Evolutionary conservation across 2,329 filamentous ascomycete species (phyloP), one percentile per base, ranked within the genome.

Genomic region (Penicillium expansum): DNA sequence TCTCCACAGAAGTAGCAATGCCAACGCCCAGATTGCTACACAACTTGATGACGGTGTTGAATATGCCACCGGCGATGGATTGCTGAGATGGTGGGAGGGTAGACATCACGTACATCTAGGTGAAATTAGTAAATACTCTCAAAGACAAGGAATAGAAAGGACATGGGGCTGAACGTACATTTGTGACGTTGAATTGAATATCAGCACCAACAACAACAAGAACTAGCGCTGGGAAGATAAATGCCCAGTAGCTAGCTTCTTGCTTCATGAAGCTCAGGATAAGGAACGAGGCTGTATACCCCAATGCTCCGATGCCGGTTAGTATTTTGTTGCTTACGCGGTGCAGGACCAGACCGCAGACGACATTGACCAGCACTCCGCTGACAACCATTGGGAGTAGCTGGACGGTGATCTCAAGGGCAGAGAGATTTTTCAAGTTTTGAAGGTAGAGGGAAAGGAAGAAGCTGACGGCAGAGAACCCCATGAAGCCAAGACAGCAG

Each of bases 181-280:
- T 89, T 4, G 83, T 82, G 22, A 89, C 86, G 58, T 88, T 88
- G 70, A 89, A 89, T 56, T 89, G 83, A 33, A 90, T 82, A 66
- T 89, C 87, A 0, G 86, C 86, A 1, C 87, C 87, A 4, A 87
- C 75, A 1, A 89, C 86, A 22, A 82, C 80, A 27, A 89, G 70
- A 16, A 85, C 71, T 38, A 88, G 71, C 0, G 80, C 80, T 0
- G 86, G 85, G 67, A 89, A 89, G 6, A 82, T 79, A 58, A 87
- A 84, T 0, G 81, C 81, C 86, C 86, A 90, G 68, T 89, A 89
- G 18, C 76, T 79, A 54, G 80, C 80, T 10, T 81, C 76, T 1
- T 79, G 68, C 38, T 76, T 72, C 64, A 87, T 83, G 48, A 88
- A 78, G 0, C 83, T 81, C 35, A 86, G 76, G 6, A 90, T 76